These are phyloP conservation scores for Scopulariopsis brevicaulis DNA, from an alignment of 2,329 filamentous ascomycete species.

Conservation along the genomic window DNA sequence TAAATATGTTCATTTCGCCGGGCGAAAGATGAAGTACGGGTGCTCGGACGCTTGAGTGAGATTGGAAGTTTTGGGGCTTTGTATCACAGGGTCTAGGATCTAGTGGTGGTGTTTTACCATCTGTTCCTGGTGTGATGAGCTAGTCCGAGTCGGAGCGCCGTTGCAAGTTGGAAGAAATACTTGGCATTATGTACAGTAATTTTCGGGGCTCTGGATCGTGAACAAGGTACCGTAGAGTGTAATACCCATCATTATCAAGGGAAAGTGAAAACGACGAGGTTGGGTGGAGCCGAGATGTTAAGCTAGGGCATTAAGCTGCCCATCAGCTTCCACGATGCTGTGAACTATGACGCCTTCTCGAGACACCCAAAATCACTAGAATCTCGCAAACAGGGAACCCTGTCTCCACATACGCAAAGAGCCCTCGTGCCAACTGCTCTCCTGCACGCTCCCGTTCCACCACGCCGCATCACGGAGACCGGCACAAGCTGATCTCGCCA, in stretches of 20 bases:
- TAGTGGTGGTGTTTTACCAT: background rate
- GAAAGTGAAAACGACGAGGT: too few species aligned
- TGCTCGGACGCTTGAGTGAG: background rate
- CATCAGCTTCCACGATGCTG: too few species aligned
- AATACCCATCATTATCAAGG: too few species aligned
- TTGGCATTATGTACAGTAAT: too few species aligned
- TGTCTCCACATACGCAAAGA: background rate
- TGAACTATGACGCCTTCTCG: too few species aligned
- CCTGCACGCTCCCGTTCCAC: background rate
- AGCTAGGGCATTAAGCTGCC: too few species aligned
- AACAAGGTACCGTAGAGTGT: too few species aligned
- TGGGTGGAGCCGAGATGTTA: too few species aligned
- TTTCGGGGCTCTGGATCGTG: too few species aligned
- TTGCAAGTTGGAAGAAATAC: too few species aligned
- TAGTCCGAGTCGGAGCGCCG: background rate
- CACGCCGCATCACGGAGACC: background rate
- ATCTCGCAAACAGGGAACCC: background rate
- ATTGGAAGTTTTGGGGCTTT: background rate
- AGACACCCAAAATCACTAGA: too few species aligned
- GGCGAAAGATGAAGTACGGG: background rate
- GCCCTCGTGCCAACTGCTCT: background rate
- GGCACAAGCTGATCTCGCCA: background rate
- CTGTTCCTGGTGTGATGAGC: background rate
- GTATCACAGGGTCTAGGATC: background rate
- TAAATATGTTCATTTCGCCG: too few species aligned